Evolutionary conservation across 1,139 yeast genomes (phyloP).

Genomic region (Suhomyces kunorum): DNA sequence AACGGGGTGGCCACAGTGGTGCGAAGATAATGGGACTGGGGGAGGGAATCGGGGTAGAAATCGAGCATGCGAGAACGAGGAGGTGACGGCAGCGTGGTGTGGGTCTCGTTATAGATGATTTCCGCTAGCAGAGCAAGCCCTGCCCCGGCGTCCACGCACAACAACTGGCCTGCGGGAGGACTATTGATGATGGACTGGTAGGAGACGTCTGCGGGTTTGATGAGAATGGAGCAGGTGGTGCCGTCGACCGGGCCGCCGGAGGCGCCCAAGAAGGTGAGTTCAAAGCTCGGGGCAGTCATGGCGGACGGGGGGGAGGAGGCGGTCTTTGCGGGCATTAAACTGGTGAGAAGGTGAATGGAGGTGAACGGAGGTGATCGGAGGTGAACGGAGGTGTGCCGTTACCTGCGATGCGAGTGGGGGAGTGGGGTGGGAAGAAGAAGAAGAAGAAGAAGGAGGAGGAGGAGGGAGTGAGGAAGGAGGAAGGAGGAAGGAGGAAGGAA

Average conservation of each 20-base stretch:
- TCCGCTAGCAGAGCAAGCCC: constrained; percentile 62
- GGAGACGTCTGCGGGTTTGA: constrained; percentile 53
- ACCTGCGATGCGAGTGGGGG: no score
- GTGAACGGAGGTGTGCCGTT: no score
- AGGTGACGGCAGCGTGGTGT: neutral
- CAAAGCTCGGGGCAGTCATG: constrained; percentile 31
- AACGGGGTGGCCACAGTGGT: constrained; percentile 34
- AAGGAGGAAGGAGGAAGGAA: neutral
- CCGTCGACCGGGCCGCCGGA: constrained; percentile 80
- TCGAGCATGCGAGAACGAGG: constrained; percentile 20
- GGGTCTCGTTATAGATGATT: constrained; percentile 42
- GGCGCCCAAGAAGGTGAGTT: constrained; percentile 65
- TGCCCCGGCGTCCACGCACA: constrained; percentile 80
- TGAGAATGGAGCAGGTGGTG: constrained; percentile 61
- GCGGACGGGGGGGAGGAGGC: neutral
- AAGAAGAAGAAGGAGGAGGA: neutral
- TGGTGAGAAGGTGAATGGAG: neutral
- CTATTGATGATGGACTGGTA: constrained; percentile 36
- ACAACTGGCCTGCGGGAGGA: constrained; percentile 20
- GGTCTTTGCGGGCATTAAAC: constrained; percentile 1
- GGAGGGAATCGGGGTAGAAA: constrained; percentile 31
- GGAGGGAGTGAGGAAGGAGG: neutral
- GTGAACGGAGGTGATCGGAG: neutral
- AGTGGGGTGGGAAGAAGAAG: neutral
- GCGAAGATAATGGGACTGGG: constrained; percentile 22